A percentile compares a stretch with the other conserved stretches of the same genome.
These are phyloP conservation scores for Gaultheria prostrata DNA, from an alignment of 148 eudicot genomes.

Conservation along the genomic window DNA sequence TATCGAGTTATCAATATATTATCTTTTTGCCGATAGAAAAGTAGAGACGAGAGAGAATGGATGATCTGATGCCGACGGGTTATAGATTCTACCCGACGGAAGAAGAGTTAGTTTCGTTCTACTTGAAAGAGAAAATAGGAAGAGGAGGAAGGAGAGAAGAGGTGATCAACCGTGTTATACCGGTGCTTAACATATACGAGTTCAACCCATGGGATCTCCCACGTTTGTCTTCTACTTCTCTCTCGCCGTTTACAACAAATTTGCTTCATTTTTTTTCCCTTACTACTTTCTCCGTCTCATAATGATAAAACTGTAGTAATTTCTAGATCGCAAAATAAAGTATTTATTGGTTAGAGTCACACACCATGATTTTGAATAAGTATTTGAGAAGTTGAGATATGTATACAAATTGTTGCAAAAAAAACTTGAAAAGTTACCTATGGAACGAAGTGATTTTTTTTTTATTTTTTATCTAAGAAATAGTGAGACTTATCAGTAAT, in stretches of 20 bases:
- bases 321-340: neutral
- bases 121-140: constrained; percentile 36
- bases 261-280: neutral
- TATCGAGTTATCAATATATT: no score
- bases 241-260: neutral
- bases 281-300: no score
- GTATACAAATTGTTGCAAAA: no score
- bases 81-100: constrained; percentile 61
- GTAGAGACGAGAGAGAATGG: neutral
- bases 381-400: no score
- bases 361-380: no score
- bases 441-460: no score
- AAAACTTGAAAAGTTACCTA: no score
- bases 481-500: no score
- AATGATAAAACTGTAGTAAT: no score
- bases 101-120: constrained; percentile 51
- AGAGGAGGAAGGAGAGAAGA: constrained; percentile 24
- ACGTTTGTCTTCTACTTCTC: constrained; percentile 24
- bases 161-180: constrained; percentile 32
- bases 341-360: no score
- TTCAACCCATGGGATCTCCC: constrained; percentile 53
- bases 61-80: constrained; percentile 22
- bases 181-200: constrained; percentile 42
- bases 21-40: no score
- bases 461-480: no score